phyloP scores from a whole-genome alignment of 805 yeast species.

The Cyberlindnera misumaiensis region DNA sequence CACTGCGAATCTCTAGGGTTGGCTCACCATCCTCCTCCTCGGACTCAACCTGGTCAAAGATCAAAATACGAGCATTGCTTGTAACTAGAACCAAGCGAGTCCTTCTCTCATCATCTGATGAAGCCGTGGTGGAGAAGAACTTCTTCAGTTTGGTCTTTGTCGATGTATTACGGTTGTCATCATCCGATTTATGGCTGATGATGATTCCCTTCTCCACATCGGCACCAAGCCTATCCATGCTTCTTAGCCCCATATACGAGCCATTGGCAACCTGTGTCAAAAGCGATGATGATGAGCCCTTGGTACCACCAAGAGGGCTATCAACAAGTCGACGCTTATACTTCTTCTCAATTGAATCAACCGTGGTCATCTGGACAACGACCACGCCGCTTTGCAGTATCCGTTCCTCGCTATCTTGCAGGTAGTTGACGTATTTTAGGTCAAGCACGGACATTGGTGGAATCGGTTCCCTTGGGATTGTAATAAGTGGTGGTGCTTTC shows the following conservation, averaged over 20 bases:
- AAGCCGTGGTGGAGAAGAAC: constrained; percentile 14
- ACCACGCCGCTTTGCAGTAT: constrained; percentile 52
- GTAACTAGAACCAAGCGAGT: constrained; percentile 53
- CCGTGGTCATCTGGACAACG: constrained; percentile 35
- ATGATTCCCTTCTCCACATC: constrained; percentile 26
- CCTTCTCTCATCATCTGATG: constrained; percentile 29
- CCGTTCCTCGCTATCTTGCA: constrained; percentile 53
- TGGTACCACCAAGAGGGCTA: constrained; percentile 44
- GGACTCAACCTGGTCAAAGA: constrained; percentile 35
- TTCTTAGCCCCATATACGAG: constrained; percentile 35
- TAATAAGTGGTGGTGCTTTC: constrained; percentile 6
- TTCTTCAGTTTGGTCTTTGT: constrained; percentile 19
- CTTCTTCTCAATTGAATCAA: constrained; percentile 49
- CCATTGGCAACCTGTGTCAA: constrained; percentile 40
- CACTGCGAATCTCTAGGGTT: constrained; percentile 32
- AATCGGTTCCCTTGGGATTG: constrained; percentile 19
- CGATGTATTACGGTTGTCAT: constrained; percentile 10
- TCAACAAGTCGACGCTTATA: constrained; percentile 52
- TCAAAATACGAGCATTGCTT: constrained; percentile 53
- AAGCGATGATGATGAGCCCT: constrained; percentile 30
- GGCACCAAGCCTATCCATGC: constrained; percentile 22
- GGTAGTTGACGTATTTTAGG: constrained; percentile 48
- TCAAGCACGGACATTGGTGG: constrained; percentile 50
- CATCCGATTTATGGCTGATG: constrained; percentile 15
- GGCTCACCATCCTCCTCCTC: constrained; percentile 13